These are phyloP conservation scores for Aspergillus homomorphus DNA, from an alignment of 495 filamentous ascomycete genomes.

Conservation along the genomic window DNA sequence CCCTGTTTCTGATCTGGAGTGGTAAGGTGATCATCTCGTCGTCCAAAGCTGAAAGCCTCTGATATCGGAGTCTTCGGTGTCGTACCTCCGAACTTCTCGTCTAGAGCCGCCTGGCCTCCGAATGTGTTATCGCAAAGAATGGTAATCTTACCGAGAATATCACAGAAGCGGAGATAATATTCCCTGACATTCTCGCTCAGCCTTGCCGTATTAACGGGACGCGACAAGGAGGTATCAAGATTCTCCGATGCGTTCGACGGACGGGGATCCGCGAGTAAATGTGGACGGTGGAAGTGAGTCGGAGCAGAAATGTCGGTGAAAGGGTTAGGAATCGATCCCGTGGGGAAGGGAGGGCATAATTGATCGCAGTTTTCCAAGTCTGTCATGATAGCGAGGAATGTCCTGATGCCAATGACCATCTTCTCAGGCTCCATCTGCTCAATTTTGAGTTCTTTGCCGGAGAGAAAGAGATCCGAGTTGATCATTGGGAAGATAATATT, in stretches of 20 bases:
- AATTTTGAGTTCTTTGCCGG: slow-evolving; percentile 75
- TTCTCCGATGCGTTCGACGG: slow-evolving; percentile 35
- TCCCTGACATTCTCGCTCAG: slow-evolving; percentile 74
- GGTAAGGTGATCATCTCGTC: slow-evolving; percentile 73
- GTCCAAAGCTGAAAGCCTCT: slow-evolving; percentile 86
- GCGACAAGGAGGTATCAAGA: slow-evolving; percentile 39
- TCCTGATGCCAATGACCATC: slow-evolving; percentile 92
- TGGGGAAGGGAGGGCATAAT: slow-evolving; percentile 78
- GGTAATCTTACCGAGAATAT: slow-evolving; percentile 92
- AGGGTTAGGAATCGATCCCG: slow-evolving; percentile 43
- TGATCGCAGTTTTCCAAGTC: slow-evolving; percentile 86
- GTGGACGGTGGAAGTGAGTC: slow-evolving; percentile 35
- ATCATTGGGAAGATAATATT: slow-evolving; percentile 91
- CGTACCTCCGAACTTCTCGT: slow-evolving; percentile 85
- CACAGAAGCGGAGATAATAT: slow-evolving; percentile 86
- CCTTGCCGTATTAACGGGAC: slow-evolving; percentile 69
- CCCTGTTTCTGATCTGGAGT: slow-evolving; percentile 84
- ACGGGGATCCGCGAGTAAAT: slow-evolving; percentile 39
- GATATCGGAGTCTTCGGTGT: slow-evolving; percentile 91
- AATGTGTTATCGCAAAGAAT: slow-evolving; percentile 95
- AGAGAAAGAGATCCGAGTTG: slow-evolving; percentile 79
- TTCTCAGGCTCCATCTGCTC: slow-evolving; percentile 94
- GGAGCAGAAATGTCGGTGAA: slow-evolving; percentile 39
- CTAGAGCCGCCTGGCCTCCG: slow-evolving; percentile 89
- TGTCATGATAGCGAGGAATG: slow-evolving; percentile 87